A percentile compares a stretch with the other conserved stretches of the same genome.
phyloP scores from a whole-genome alignment of 2,329 filamentous ascomycete genomes.

The Beauveria brongniartii region DNA sequence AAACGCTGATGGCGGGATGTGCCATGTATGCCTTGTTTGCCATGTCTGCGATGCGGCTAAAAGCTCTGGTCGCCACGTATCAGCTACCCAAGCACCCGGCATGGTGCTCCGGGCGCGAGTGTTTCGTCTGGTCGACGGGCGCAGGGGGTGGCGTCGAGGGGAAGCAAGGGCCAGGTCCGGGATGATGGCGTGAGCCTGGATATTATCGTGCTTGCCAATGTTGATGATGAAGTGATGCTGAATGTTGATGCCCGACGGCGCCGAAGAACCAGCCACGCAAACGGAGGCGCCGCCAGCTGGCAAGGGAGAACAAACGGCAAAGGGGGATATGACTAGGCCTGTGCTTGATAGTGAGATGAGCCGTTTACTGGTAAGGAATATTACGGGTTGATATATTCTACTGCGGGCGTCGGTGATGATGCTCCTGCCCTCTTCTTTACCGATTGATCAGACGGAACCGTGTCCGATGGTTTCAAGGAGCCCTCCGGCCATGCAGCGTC shows the following conservation, averaged over 20 bases:
- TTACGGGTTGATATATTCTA: neutral
- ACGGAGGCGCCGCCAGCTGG: neutral
- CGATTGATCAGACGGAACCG: neutral
- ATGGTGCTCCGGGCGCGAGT: neutral
- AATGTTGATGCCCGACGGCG: conserved; percentile 3
- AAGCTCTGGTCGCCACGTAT: neutral
- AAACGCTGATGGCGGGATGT: neutral
- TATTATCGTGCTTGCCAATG: neutral
- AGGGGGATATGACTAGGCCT: neutral
- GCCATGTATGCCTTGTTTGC: neutral
- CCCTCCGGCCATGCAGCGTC: neutral
- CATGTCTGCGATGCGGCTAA: neutral
- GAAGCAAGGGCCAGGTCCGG: neutral
- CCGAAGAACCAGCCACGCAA: neutral
- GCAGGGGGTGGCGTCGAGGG: neutral
- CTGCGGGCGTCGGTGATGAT: neutral
- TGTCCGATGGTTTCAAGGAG: neutral
- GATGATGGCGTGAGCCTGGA: conserved; percentile 3
- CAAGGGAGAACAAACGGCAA: neutral
- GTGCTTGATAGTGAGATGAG: neutral
- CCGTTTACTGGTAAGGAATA: no score
- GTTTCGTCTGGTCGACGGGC: conserved; percentile 3
- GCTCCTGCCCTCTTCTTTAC: neutral
- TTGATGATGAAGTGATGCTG: neutral
- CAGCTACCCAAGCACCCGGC: neutral